Evolutionary conservation across 805 yeast species (phyloP), one percentile per base, ranked within the genome.

Genomic region (Kuraishia ogatae): DNA sequence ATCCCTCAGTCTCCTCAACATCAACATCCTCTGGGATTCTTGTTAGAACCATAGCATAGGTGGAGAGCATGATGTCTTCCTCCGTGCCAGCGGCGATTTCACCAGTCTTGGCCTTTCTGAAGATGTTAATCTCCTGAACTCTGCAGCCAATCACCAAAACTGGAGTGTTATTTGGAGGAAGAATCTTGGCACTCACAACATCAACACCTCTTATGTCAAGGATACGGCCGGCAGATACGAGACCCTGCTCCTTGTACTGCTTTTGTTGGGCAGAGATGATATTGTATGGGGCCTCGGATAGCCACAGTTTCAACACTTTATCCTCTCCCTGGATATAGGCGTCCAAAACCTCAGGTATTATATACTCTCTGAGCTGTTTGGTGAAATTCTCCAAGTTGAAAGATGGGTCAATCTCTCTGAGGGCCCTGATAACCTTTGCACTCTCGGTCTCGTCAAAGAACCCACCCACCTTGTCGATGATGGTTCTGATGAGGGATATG

Each of bases 31-130:
- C 99, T 2, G 97, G 91, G 53, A 89, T 76, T 71, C 99, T 83
- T 20, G 99, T 91, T 62, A 94, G 76, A 22, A 93, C 99, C 91
- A 94, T 83, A 48, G 96, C 98, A 68, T 94, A 94, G n/a, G 96
- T 85, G 63, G 96, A 85, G 79, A 89, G 80, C 70, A 89, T 83
- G 62, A 94, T 89, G 71, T 91, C 91, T 64, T 92, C 96, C 66
- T 91, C 97, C 35, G 91, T 83, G 64, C 99, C 99, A 8, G 98
- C 99, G 54, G 92, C 96, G 55, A 94, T 79, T 71, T 93, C 96
- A 53, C 96, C 96, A 35, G 97, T 87, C 75, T 92, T 92, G 59
- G 84, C 82, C 69, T 88, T 89, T 76, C 91, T 86, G 77, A 84
- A 94, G 59, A 90, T 74, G 66, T 89, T 93, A 57, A 96, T 84